Evolutionary conservation across 768 basidiomycete species (phyloP), one percentile per base, ranked within the genome.

Genomic region (Mycena leptocephala): DNA sequence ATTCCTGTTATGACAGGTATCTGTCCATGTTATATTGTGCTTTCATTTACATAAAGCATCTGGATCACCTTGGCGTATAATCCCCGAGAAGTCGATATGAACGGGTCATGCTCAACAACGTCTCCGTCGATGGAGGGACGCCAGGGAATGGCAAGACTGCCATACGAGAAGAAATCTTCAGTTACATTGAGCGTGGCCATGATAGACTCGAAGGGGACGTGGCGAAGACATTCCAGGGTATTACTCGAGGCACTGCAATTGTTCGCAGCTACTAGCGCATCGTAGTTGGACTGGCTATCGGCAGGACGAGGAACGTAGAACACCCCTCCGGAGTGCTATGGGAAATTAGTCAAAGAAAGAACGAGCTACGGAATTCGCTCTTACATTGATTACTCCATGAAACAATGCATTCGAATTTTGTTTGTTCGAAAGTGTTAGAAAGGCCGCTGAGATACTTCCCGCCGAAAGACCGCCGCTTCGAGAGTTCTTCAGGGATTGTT

Each of bases 51-150:
- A 5, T 18, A 46, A 46, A 13, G n/a, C 9, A n/a, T 39, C 6
- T 8, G 26, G 22, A 26, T 63, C 22, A 64, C 83, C 59, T 84
- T 73, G n/a, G 84, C 83, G 20, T 85, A 82, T 11, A 77, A 80
- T 24, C 88, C 88, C 20, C 83, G 78, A 39, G 80, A 76, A 1
- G 88, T 79, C 2, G 86, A 80, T 4, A 68, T 55, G 41, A 83
- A 77, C 0, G 87, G 87, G 58, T 82, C 74, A 0, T 80, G 83
- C 2, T 76, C 79, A 32, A 90, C 58, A 76, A 90, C 86, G 0
- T 82, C 78, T 0, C 87, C 87, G 64, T 90, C 89, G 3, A 86
- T 82, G 9, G 83, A 78, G 5, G 88, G 88, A 22, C 77, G 32
- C 86, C 87, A 89, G 1, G 84, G 82, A 32, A 85, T 64, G 0